Conservation (phyloP, 2,329 filamentous ascomycete species). For the Nemania sp. region DNA sequence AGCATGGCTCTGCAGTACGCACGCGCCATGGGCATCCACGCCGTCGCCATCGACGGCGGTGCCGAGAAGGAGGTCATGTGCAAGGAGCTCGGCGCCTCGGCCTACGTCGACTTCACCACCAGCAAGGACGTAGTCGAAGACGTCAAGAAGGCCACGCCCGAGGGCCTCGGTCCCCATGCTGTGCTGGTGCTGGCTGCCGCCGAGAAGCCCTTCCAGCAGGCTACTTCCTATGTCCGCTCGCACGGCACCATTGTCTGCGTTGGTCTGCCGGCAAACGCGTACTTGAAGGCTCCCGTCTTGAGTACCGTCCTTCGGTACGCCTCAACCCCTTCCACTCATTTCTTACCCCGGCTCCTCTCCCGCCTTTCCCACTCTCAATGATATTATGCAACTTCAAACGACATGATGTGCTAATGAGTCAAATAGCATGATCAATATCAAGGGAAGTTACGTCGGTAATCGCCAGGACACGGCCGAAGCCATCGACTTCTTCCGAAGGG, state of each 20-base stretch:
- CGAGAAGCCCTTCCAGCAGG: constrained; percentile 96
- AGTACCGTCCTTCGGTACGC: constrained; percentile 70
- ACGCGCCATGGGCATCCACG: constrained; percentile 82
- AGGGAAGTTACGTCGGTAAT: constrained; percentile 93
- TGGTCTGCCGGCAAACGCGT: constrained; percentile 81
- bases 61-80: constrained; percentile 78
- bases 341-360: too few relatives aligned
- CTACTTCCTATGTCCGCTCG: constrained; percentile 82
- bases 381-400: neutral
- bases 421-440: constrained; percentile 82
- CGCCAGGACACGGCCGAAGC: constrained; percentile 86
- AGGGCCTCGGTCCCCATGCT: constrained; percentile 84
- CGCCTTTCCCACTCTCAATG: neutral
- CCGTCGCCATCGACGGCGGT: constrained; percentile 82
- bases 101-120: constrained; percentile 80
- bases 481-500: constrained; percentile 83
- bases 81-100: constrained; percentile 68
- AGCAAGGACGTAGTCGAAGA: constrained; percentile 80
- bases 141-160: constrained; percentile 78
- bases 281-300: constrained; percentile 83
- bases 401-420: constrained; percentile 12
- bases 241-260: constrained; percentile 86
- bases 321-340: neutral
- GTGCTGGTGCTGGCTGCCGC: constrained; percentile 83
- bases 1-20: constrained; percentile 81